Evolutionary conservation across 2,329 filamentous ascomycete species (phyloP).

Genomic region (Leptographium wingfieldii): DNA sequence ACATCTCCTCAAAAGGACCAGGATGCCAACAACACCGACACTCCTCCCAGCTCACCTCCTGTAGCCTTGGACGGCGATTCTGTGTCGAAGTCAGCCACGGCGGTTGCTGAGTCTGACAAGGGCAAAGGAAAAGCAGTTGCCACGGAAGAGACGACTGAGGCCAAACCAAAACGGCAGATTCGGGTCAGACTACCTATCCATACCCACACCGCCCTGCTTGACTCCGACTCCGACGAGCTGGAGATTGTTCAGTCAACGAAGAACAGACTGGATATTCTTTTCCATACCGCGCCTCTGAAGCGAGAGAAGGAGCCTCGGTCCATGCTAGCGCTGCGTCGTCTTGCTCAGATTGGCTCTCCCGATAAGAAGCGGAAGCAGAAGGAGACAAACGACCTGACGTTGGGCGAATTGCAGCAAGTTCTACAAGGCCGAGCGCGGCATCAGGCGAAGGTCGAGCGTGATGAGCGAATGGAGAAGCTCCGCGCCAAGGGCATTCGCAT

Average conservation of each 20-base stretch:
- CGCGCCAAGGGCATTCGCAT: constrained; percentile 68
- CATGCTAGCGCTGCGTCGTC: constrained; percentile 54
- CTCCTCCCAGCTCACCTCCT: constrained; percentile 61
- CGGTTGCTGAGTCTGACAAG: constrained; percentile 28
- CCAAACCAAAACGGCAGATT: constrained; percentile 31
- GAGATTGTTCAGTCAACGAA: constrained; percentile 44
- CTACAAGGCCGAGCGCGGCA: constrained; percentile 57
- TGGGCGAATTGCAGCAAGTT: constrained; percentile 40
- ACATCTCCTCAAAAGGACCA: constrained; percentile 37
- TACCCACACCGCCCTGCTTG: constrained; percentile 24
- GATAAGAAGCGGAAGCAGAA: constrained; percentile 24
- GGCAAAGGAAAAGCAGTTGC: constrained; percentile 45
- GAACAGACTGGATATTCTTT: constrained; percentile 47
- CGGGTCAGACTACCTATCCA: constrained; percentile 29
- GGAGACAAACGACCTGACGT: constrained; percentile 24
- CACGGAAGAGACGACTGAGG: constrained; percentile 12
- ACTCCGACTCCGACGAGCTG: constrained; percentile 36
- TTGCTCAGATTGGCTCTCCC: constrained; percentile 59
- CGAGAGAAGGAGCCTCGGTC: constrained; percentile 51
- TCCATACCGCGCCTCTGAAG: constrained; percentile 54
- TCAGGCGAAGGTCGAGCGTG: constrained; percentile 67
- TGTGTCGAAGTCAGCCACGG: background rate
- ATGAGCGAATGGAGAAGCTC: constrained; percentile 64
- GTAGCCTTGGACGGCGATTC: background rate
- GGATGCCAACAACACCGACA: constrained; percentile 31